These are phyloP conservation scores for Endotrypanum monterogeii DNA, from an alignment of 208 protist genomes.

Conservation along the genomic window DNA sequence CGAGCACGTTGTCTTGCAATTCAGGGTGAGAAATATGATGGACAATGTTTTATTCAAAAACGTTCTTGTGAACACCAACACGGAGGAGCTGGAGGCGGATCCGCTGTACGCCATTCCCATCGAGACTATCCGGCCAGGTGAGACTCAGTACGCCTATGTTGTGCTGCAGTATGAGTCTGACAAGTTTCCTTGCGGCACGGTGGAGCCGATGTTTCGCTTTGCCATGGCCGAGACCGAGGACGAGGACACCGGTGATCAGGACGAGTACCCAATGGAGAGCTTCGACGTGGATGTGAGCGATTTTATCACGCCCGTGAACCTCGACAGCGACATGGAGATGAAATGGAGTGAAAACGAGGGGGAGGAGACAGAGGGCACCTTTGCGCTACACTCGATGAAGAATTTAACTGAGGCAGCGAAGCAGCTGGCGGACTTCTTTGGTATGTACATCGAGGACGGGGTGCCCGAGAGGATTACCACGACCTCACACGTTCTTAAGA, in stretches of 20 bases:
- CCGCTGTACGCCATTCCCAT: conserved; percentile 85
- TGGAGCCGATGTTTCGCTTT: conserved; percentile 72
- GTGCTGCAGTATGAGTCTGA: conserved; percentile 65
- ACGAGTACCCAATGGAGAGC: conserved; percentile 87
- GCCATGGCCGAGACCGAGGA: conserved; percentile 56
- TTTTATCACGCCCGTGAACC: conserved; percentile 71
- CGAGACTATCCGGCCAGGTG: conserved; percentile 52
- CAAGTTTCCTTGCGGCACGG: conserved; percentile 71
- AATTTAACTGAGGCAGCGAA: conserved; percentile 85
- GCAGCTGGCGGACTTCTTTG: conserved; percentile 85
- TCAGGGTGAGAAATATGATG: conserved; percentile 94
- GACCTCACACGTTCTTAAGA: conserved; percentile 74
- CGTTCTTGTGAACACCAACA: conserved; percentile 83
- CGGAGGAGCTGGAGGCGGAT: conserved; percentile 76
- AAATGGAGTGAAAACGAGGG: conserved; percentile 55
- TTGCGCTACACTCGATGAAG: conserved; percentile 78
- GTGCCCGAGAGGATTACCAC: conserved; percentile 74
- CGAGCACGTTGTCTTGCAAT: conserved; percentile 95
- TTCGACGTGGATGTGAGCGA: conserved; percentile 86
- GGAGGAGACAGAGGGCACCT: conserved; percentile 84
- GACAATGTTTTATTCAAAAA: conserved; percentile 87
- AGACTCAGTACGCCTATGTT: conserved; percentile 72
- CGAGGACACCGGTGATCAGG: conserved; percentile 39
- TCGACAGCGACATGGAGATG: conserved; percentile 33
- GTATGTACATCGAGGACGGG: conserved; percentile 77